Base-by-base conservation (phyloP, 768 basidiomycete genomes). In the Mrakia gelida region DNA sequence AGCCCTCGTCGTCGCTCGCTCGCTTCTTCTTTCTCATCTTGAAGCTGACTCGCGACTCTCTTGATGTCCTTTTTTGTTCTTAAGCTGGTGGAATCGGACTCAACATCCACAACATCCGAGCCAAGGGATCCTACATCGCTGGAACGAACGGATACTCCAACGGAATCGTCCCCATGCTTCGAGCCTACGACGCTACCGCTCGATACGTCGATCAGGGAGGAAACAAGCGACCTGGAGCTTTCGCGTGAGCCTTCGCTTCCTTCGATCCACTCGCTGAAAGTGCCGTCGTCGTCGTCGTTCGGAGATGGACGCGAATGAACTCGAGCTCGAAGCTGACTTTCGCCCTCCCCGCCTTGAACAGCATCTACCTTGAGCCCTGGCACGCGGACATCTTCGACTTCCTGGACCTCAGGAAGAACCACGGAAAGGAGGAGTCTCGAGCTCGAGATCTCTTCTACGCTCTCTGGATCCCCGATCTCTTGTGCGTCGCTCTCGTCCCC, bases 111-210 rank as follows among this genome's bases (percentile, higher is more conserved):
- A 92, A 92, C 84, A 98, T 99, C 81, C 92, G 97, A 75, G 95
- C 96, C 18, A 98, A 93, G 63, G 93, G 96, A 26, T 95, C 96
- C 0, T 99, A 99, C 86, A 99, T 99, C 80, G 95, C 97, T 18
- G 97, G 97, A 30, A 99, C 97, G 43, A 98, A 98, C 84, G 97
- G 97, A 1, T 96, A 97, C 85, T 98, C 95, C 3, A 99, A 98
- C 82, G 97, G 97, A 76, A 97, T 99, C 82, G 94, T 98, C 1
- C 97, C 97, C 21, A 99, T 99, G 96, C 91, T 99, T 63, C 93
- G 97, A 76, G 96, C 93, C 0, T 98, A 92, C 84, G 95, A 99
- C 82, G 94, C 95, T 34, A 98, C 97, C 13, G 97, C 97, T 30
- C 94, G 96, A 56, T 98, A 98, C 82, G 97, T 98, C 76, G 97